Evolutionary conservation across 305 asterid genomes (phyloP).

Genomic region (Coffea humblotiana): DNA sequence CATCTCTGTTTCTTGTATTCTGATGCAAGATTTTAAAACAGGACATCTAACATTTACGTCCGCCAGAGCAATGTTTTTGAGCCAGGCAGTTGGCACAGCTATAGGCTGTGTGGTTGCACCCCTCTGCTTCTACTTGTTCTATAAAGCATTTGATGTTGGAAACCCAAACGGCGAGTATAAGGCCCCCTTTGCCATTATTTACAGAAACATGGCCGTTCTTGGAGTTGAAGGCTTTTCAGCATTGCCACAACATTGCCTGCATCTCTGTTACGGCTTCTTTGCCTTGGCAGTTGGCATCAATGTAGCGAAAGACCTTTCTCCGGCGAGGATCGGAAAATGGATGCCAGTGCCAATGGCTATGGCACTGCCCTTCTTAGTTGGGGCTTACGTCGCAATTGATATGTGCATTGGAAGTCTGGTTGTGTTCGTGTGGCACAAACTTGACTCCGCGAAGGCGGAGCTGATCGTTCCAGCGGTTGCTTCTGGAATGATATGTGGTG

Average conservation of each 20-base stretch:
- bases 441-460: slow-evolving; percentile 43
- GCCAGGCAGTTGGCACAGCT: slow-evolving; percentile 73
- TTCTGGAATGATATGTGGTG: slow-evolving; percentile 80
- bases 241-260: slow-evolving; percentile 61
- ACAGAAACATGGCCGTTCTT: slow-evolving; percentile 64
- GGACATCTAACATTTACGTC: slow-evolving; percentile 68
- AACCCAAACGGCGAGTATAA: slow-evolving; percentile 69
- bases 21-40: slow-evolving; percentile 82
- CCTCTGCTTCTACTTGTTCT: slow-evolving; percentile 58
- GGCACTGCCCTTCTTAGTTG: slow-evolving; percentile 73
- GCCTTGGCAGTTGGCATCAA: slow-evolving; percentile 54
- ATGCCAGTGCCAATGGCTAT: slow-evolving; percentile 77
- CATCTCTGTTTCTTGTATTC: slow-evolving; percentile 52
- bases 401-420: slow-evolving; percentile 72
- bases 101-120: slow-evolving; percentile 70
- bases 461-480: slow-evolving; percentile 75
- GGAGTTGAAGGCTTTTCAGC: slow-evolving; percentile 78
- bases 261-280: slow-evolving; percentile 59
- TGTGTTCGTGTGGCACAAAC: slow-evolving; percentile 60
- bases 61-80: slow-evolving; percentile 66
- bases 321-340: slow-evolving; percentile 53
- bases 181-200: slow-evolving; percentile 73
- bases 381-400: slow-evolving; percentile 63
- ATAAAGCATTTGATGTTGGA: slow-evolving; percentile 77
- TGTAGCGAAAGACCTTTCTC: slow-evolving; percentile 49